phyloP scores from a whole-genome alignment of 177 flowering plant genomes.

The Vitis hybrid region DNA sequence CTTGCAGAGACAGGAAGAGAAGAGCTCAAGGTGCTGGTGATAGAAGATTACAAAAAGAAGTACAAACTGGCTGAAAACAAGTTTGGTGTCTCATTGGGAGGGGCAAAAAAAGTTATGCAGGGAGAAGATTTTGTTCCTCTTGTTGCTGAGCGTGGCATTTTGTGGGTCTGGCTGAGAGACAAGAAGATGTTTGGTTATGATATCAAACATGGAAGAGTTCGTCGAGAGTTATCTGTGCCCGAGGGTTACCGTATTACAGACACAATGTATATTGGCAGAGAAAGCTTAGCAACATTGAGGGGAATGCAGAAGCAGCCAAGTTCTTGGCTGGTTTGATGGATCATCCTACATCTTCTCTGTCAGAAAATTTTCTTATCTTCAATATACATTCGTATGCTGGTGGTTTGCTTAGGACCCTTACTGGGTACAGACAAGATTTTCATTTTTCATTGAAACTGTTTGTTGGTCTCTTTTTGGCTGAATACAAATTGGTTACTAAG shows the following conservation, averaged over 20 bases:
- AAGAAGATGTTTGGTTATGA: not conserved
- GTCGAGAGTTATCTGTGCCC: too few species aligned
- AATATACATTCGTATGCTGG: too few species aligned
- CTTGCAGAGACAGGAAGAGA: not conserved
- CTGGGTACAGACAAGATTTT: too few species aligned
- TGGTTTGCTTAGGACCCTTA: too few species aligned
- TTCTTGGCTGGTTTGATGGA: too few species aligned
- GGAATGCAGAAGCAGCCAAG: conserved; percentile 3
- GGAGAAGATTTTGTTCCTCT: not conserved
- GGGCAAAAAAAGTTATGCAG: not conserved
- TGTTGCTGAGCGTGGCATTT: not conserved
- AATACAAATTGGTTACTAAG: too few species aligned
- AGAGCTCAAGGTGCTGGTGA: conserved; percentile 4
- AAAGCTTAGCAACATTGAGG: not conserved
- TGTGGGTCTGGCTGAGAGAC: not conserved
- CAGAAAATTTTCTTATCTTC: too few species aligned
- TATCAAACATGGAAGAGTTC: not conserved
- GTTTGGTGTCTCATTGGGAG: not conserved
- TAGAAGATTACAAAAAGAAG: conserved; percentile 10
- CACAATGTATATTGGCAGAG: not conserved
- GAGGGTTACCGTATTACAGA: too few species aligned
- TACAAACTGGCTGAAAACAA: conserved; percentile 4
- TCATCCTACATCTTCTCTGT: too few species aligned
- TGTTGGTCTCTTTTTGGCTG: too few species aligned
- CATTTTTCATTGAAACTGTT: too few species aligned